These are phyloP conservation scores for Leccinum uliginosum DNA, from an alignment of 768 basidiomycete genomes.

Conservation along the genomic window DNA sequence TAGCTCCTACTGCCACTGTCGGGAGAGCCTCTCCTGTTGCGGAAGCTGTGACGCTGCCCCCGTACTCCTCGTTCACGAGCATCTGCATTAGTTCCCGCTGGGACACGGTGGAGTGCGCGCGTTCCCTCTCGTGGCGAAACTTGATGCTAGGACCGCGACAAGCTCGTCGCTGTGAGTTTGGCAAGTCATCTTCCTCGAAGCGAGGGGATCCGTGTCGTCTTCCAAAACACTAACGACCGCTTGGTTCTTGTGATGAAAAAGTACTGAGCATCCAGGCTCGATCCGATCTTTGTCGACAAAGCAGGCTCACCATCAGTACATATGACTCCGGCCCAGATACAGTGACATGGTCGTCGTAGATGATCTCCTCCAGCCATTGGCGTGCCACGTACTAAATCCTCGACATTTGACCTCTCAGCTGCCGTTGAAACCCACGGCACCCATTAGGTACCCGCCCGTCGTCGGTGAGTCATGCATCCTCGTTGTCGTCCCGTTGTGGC, in stretches of 20 bases:
- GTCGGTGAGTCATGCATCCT: too few species aligned
- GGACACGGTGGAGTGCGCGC: conserved; percentile 29
- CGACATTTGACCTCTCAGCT: conserved; percentile 89
- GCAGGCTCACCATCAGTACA: conserved; percentile 94
- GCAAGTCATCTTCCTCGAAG: conserved; percentile 8
- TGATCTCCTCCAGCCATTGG: conserved; percentile 99
- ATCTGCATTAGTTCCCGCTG: conserved; percentile 29
- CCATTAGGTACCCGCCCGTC: too few species aligned
- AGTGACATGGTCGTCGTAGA: conserved; percentile 98
- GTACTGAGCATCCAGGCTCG: conserved; percentile 92
- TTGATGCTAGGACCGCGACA: conserved; percentile 30
- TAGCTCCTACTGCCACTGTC: conserved; percentile 11
- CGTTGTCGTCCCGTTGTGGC: too few species aligned
- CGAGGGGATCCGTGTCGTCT: conserved; percentile 82
- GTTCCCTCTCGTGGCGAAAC: conserved; percentile 34
- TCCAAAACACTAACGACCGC: conserved; percentile 93
- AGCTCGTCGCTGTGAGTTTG: conserved; percentile 2
- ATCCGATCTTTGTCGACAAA: conserved; percentile 98
- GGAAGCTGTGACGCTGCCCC: conserved; percentile 18
- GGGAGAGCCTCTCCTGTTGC: conserved; percentile 15
- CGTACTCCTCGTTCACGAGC: conserved; percentile 39
- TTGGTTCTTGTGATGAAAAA: conserved; percentile 95
- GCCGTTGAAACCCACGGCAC: too few species aligned
- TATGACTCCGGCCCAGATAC: conserved; percentile 95
- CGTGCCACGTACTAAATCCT: conserved; percentile 88